Percentiles rank a stretch among this genome's conserved stretches.
These are phyloP conservation scores for Cryptococcus amylolentus DNA, from an alignment of 1,284 basidiomycete species.

Conservation along the genomic window DNA sequence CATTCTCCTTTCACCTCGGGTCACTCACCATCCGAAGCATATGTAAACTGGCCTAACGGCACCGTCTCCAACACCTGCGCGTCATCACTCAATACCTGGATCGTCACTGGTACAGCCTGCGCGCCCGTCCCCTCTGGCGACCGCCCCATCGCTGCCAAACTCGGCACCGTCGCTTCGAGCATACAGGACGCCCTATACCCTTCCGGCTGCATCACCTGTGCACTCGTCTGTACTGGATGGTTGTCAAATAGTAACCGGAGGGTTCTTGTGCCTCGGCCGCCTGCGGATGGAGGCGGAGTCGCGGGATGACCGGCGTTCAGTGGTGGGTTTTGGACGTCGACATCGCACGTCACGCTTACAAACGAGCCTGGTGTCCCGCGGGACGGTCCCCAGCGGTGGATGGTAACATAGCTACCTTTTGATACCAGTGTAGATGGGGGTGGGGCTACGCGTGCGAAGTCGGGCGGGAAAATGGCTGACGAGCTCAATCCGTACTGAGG, in stretches of 20 bases:
- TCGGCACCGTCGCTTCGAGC: conserved; percentile 29
- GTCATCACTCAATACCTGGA: conserved; percentile 26
- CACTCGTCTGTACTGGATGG: conserved; percentile 32
- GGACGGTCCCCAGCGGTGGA: conserved; percentile 24
- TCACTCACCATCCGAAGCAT: conserved; percentile 10
- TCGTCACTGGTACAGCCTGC: conserved; percentile 28
- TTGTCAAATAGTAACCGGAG: conserved; percentile 35
- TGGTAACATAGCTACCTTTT: conserved; percentile 11
- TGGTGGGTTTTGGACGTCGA: conserved; percentile 23
- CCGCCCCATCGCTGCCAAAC: conserved; percentile 19
- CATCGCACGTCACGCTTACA: conserved; percentile 32
- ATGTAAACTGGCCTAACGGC: conserved; percentile 35
- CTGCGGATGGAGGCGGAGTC: conserved; percentile 1
- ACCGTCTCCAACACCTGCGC: conserved; percentile 39
- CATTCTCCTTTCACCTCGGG: neutral
- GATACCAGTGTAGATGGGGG: neutral
- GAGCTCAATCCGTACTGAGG: conserved; percentile 1
- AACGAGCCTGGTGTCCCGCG: conserved; percentile 30
- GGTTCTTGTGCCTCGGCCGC: conserved; percentile 14
- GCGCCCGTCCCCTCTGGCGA: conserved; percentile 8
- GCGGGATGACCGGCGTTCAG: conserved; percentile 5
- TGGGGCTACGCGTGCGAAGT: conserved; percentile 9
- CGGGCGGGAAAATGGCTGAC: conserved; percentile 1
- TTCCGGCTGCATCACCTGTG: conserved; percentile 12
- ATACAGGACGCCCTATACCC: conserved; percentile 15